Evolutionary conservation across 768 basidiomycete species (phyloP).

Genomic region (Coprinopsis marcescibilis): DNA sequence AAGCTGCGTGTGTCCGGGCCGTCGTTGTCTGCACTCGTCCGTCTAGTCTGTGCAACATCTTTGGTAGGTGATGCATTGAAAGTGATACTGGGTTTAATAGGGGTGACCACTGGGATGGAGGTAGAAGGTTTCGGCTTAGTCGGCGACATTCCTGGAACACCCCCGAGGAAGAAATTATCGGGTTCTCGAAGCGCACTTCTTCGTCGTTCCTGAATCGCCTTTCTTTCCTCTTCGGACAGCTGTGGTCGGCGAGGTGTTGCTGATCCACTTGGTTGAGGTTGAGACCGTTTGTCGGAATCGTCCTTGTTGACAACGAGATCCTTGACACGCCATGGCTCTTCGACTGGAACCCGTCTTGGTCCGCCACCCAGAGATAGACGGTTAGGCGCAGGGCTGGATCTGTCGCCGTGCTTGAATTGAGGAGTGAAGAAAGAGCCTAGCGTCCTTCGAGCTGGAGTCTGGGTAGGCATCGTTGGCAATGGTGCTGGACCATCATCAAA

Average conservation of each 20-base stretch:
- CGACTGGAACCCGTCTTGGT: slow-evolving; percentile 41
- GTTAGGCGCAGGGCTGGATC: slow-evolving; percentile 12
- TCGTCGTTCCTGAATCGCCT: slow-evolving; percentile 59
- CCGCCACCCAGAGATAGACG: slow-evolving; percentile 39
- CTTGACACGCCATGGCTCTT: slow-evolving; percentile 50
- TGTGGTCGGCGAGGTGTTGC: slow-evolving; percentile 14
- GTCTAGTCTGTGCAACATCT: slow-evolving; percentile 4
- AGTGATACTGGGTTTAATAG: slow-evolving; percentile 13
- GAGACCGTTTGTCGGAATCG: slow-evolving; percentile 5
- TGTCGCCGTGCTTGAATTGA: slow-evolving; percentile 27
- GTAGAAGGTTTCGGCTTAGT: slow-evolving; percentile 19
- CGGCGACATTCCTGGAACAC: slow-evolving; percentile 46
- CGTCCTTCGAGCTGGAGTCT: slow-evolving; percentile 25
- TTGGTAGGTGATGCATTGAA: slow-evolving; percentile 10
- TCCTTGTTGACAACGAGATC: slow-evolving; percentile 39
- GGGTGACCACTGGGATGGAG: no score
- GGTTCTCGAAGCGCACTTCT: slow-evolving; percentile 48
- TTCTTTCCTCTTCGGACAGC: slow-evolving; percentile 42
- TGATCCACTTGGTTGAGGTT: slow-evolving; percentile 5
- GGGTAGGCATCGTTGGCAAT: slow-evolving; percentile 13
- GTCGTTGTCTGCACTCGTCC: slow-evolving; percentile 20
- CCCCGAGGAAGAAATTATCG: slow-evolving; percentile 47
- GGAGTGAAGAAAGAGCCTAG: slow-evolving; percentile 55
- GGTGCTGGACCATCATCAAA: slow-evolving; percentile 10
- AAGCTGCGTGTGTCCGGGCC: slow-evolving; percentile 36